Evolutionary conservation across 805 yeast species (phyloP), one percentile per base, ranked within the genome.

Genomic region (Candida glaebosa): DNA sequence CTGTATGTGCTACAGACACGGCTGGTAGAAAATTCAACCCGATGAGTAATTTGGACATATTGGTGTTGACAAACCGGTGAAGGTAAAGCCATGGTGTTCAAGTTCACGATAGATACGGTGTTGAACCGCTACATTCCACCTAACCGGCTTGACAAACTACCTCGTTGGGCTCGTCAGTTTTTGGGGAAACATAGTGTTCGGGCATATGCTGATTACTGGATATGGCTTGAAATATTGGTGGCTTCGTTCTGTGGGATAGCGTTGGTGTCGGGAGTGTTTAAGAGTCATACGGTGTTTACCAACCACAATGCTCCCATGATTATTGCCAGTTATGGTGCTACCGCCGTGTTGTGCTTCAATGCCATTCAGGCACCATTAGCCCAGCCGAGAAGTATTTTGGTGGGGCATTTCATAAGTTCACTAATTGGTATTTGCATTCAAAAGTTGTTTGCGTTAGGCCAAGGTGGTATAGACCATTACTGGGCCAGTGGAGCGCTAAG

Each of bases 291-390:
- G 0, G 72, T 65, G 0, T 75, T 76, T 48, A 51, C 59, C 3
- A 36, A 46, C 16, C 70, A 67, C 44, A 66, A 69, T 50, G 72
- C 76, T 0, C 81, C 81, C 3, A 51, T 66, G 8, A 65, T 78
- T n/a, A 61, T 77, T 31, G 82, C 81, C 2, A 63, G 73, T 47
- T 77, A 77, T 48, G 87, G 82, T 0, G 88, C 88, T 0, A 64
- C 81, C 2, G 83, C 85, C 1, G 73, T 82, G 26, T 61, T 82
- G 9, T 61, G 77, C 32, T 82, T 75, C 58, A 81, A 81, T 52
- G 73, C 77, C 1, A 60, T 65, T n/a, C 69, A 56, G 16, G 73
- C 75, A 0, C 87, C 87, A 1, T 58, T 82, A 35, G 78, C 85
- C 1, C 87, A 82, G 60, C 87, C 88, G 0, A 57, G 87, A 36